A percentile compares a stretch with the other conserved stretches of the same genome.
Evolutionary conservation across 371 early-diverging fungal genomes (phyloP).

Genomic region (Haplosporangium sp.): DNA sequence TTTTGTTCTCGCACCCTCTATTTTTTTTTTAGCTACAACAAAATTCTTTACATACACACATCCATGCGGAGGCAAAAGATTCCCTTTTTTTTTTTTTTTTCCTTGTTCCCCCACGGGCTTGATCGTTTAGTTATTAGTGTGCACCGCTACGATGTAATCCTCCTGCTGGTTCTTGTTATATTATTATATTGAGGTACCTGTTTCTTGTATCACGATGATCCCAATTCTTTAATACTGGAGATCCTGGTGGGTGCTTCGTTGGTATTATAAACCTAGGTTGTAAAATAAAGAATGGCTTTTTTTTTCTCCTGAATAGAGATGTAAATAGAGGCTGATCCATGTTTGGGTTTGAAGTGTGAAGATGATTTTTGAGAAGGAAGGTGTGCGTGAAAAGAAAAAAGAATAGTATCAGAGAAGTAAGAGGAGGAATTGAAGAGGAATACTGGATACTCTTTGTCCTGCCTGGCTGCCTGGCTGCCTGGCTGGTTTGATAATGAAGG

Average conservation of each 20-base stretch:
- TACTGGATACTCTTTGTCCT: neutral
- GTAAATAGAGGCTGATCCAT: neutral
- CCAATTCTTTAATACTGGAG: neutral
- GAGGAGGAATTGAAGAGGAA: neutral
- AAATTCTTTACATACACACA: neutral
- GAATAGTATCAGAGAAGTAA: neutral
- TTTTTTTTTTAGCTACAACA: neutral
- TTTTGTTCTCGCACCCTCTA: neutral
- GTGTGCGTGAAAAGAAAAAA: neutral
- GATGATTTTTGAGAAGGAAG: neutral
- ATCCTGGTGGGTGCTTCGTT: no score
- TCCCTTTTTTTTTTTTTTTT: conserved; percentile 4
- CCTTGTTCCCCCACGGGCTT: neutral
- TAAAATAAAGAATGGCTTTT: no score
- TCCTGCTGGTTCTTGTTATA: neutral
- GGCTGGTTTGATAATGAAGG: neutral
- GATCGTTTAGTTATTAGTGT: neutral
- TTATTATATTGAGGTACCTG: neutral
- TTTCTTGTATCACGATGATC: neutral
- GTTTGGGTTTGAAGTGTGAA: neutral
- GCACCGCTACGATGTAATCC: conserved; percentile 11
- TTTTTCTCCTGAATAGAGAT: neutral
- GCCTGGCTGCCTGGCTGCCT: neutral
- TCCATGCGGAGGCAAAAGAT: neutral
- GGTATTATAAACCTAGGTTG: no score